Percentiles rank a stretch among this genome's conserved stretches.
phyloP scores from a whole-genome alignment of 225 moss, liverwort and hornwort species.

The Lunularia cruciata region DNA sequence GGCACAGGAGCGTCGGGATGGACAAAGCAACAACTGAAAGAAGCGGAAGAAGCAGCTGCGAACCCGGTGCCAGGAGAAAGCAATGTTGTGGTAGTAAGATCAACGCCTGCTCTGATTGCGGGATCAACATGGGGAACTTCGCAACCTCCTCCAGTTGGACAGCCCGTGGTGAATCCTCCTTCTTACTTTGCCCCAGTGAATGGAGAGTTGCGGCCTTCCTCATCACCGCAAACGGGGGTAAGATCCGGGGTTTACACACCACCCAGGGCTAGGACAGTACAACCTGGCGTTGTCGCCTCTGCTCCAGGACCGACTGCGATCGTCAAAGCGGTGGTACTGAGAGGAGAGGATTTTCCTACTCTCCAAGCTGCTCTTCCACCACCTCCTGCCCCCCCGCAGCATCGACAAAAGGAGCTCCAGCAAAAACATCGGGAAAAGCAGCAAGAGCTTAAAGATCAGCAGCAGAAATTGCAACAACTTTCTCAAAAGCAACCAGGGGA shows the following conservation, averaged over 20 bases:
- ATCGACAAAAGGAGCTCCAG: constrained; percentile 85
- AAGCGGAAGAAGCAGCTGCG: constrained; percentile 41
- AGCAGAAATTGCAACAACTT: constrained; percentile 76
- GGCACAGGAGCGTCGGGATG: constrained; percentile 87
- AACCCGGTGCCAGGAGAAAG: constrained; percentile 33
- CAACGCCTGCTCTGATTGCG: constrained; percentile 71
- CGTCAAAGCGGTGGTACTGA: constrained; percentile 90
- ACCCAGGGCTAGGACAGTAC: constrained; percentile 80
- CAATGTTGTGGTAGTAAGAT: constrained; percentile 47
- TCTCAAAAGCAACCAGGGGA: constrained; percentile 81
- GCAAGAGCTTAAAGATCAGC: constrained; percentile 95
- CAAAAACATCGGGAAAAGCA: constrained; percentile 89
- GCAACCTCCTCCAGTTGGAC: constrained; percentile 47
- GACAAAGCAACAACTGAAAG: constrained; percentile 74
- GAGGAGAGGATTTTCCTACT: constrained; percentile 98
- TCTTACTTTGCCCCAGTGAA: constrained; percentile 30
- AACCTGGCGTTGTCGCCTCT: constrained; percentile 35
- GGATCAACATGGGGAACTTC: constrained; percentile 94
- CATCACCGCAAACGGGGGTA: constrained; percentile 50
- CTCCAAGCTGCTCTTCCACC: constrained; percentile 94
- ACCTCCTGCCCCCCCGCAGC: constrained; percentile 56
- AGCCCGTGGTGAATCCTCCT: constrained; percentile 36
- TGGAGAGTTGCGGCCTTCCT: constrained; percentile 50
- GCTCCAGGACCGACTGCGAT: constrained; percentile 50
- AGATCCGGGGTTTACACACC: constrained; percentile 96